phyloP scores from a whole-genome alignment of 257 asterid genomes.

The Prunella vulgaris region DNA sequence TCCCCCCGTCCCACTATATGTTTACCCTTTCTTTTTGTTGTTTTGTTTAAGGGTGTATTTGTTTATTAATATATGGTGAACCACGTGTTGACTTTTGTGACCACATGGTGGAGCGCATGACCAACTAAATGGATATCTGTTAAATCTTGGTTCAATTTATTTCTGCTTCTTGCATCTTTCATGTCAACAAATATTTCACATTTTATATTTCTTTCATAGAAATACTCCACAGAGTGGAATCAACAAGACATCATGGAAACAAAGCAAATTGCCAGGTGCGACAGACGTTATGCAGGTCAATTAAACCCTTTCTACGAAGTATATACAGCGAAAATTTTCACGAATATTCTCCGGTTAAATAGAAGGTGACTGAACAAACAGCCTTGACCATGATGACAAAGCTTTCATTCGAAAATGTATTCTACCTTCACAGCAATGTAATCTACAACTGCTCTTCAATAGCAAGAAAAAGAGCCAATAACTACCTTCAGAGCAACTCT shows the following conservation, averaged over 20 bases:
- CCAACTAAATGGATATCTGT: neutral
- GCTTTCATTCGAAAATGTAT: neutral
- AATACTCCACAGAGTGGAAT: too few species aligned
- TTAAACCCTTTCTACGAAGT: neutral
- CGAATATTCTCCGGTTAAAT: conserved; percentile 1
- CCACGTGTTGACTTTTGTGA: too few species aligned
- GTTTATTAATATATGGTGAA: too few species aligned
- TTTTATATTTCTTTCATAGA: too few species aligned
- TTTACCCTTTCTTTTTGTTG: too few species aligned
- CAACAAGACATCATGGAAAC: neutral
- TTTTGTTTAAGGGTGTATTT: too few species aligned
- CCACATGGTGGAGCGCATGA: neutral
- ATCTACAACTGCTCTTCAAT: neutral
- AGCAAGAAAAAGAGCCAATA: conserved; percentile 2
- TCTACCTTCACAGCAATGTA: neutral
- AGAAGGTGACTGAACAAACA: conserved; percentile 4
- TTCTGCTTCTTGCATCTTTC: neutral
- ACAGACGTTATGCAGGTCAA: neutral
- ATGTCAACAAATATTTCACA: neutral
- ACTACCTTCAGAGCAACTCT: neutral
- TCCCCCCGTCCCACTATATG: too few species aligned
- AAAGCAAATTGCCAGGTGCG: neutral
- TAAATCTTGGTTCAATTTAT: neutral
- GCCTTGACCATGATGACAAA: neutral
- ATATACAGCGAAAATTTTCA: neutral